These are phyloP conservation scores for Scedosporium aurantiacum DNA, from an alignment of 2,329 filamentous ascomycete species.

Conservation along the genomic window DNA sequence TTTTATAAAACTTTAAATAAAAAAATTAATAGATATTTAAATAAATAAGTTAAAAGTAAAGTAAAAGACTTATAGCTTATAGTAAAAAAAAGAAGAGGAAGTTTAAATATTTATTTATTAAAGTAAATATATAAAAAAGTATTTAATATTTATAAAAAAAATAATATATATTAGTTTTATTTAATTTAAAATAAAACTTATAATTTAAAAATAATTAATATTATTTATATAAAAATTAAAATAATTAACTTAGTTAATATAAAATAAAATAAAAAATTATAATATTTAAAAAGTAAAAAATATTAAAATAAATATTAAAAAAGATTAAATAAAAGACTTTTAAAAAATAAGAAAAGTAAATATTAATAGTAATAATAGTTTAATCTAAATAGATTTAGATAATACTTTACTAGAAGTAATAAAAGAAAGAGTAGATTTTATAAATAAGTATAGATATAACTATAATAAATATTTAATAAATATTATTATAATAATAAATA, in stretches of 20 bases:
- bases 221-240: too few species aligned
- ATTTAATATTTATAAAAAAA: background rate
- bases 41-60: background rate
- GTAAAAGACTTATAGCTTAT: too few species aligned
- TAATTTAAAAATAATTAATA: background rate
- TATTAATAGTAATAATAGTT: background rate
- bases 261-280: too few species aligned
- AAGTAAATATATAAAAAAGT: too few species aligned
- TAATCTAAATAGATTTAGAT: background rate
- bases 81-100: too few species aligned
- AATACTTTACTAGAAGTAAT: background rate
- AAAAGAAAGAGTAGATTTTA: background rate
- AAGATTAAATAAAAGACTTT: background rate
- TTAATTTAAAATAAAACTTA: background rate
- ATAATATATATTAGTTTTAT: background rate
- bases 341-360: background rate
- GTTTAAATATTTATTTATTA: too few species aligned
- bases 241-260: too few species aligned
- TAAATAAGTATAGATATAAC: background rate
- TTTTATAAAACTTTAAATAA: background rate
- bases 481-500: too few species aligned
- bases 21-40: background rate
- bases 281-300: too few species aligned
- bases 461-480: too few species aligned
- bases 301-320: too few species aligned